These are phyloP conservation scores for Elymus sibiricus DNA, from an alignment of 176 grass and related monocot genomes.

Conservation along the genomic window DNA sequence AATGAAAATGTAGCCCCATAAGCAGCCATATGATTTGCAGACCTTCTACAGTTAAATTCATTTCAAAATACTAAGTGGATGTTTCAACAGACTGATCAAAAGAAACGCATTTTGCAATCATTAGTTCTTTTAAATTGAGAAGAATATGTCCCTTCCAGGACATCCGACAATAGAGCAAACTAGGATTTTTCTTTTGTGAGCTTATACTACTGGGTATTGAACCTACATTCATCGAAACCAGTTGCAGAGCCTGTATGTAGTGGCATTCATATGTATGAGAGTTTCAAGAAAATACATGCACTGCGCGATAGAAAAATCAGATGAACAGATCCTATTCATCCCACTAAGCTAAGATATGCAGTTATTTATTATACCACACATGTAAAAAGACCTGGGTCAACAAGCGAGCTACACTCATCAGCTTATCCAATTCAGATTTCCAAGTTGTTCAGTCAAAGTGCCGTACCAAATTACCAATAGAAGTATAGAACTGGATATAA, in stretches of 20 bases:
- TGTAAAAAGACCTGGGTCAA: background rate
- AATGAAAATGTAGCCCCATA: background rate
- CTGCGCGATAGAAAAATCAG: background rate
- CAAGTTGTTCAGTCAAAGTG: background rate
- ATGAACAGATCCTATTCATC: background rate
- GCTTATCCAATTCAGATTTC: conserved; percentile 16
- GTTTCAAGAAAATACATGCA: background rate
- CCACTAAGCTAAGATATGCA: background rate
- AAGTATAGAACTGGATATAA: background rate
- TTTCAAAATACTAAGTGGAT: background rate
- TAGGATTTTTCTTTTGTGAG: background rate
- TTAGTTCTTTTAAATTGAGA: background rate
- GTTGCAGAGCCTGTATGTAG: background rate
- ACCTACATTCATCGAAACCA: background rate
- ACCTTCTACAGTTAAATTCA: background rate
- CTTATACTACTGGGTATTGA: background rate
- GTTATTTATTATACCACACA: background rate
- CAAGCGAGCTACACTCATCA: background rate
- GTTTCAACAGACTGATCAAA: background rate
- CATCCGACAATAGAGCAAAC: background rate
- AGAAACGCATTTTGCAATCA: background rate
- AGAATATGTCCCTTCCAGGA: background rate
- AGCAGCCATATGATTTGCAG: background rate
- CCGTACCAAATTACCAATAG: background rate
- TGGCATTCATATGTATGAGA: background rate